Evolutionary conservation across 805 yeast genomes (phyloP).

Genomic region (Ogataea minuta): DNA sequence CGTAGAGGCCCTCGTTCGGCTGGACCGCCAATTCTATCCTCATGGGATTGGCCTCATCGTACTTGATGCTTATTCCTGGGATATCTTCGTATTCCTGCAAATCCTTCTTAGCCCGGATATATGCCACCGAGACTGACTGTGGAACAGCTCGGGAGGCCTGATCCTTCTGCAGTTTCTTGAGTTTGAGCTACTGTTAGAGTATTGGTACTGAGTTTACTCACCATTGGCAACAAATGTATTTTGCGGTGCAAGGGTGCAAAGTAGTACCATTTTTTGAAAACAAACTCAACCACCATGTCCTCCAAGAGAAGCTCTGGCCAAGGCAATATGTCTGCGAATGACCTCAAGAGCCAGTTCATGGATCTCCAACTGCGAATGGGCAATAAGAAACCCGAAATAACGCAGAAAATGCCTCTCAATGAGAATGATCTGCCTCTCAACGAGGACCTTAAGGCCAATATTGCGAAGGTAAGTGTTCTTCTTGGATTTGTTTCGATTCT

Average conservation of each 20-base stretch:
- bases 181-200: slow-evolving; percentile 23
- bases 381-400: slow-evolving; percentile 14
- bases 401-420: neutral
- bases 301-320: slow-evolving; percentile 12
- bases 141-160: slow-evolving; percentile 17
- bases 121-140: slow-evolving; percentile 49
- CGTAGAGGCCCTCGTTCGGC: slow-evolving; percentile 75
- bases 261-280: neutral
- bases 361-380: slow-evolving; percentile 39
- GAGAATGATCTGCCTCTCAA: neutral
- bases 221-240: slow-evolving; percentile 5
- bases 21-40: slow-evolving; percentile 53
- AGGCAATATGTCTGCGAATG: slow-evolving; percentile 29
- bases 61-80: slow-evolving; percentile 51
- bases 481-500: slow-evolving; percentile 5
- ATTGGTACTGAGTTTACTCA: neutral
- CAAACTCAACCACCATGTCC: slow-evolving; percentile 3
- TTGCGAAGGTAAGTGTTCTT: slow-evolving; percentile 15
- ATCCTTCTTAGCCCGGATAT: slow-evolving; percentile 73
- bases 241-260: slow-evolving; percentile 4
- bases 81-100: slow-evolving; percentile 58
- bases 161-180: slow-evolving; percentile 33
- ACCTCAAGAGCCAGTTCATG: slow-evolving; percentile 40
- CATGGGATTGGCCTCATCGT: slow-evolving; percentile 59
- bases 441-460: slow-evolving; percentile 1